Percentiles rank a stretch among this genome's conserved stretches.
These are phyloP conservation scores for Kodamaea ohmeri DNA, from an alignment of 1,139 yeast species.

Conservation along the genomic window DNA sequence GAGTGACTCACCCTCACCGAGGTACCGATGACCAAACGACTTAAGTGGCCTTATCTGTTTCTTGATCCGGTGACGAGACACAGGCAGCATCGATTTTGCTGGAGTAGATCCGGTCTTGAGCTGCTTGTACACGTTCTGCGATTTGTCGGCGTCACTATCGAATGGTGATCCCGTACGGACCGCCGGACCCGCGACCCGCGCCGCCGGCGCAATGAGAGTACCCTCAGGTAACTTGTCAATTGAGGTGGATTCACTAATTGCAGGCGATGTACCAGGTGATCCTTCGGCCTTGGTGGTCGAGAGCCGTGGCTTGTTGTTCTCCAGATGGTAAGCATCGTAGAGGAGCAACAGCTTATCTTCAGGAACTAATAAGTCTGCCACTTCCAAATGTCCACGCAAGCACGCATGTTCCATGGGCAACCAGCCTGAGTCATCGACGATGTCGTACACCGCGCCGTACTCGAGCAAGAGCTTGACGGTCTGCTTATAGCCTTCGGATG, in stretches of 20 bases:
- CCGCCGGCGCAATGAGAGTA: neutral
- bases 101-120: constrained; percentile 25
- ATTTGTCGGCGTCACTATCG: constrained; percentile 5
- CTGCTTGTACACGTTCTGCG: constrained; percentile 38
- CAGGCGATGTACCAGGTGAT: constrained; percentile 1
- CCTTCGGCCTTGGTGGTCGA: constrained; percentile 9
- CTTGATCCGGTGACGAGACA: constrained; percentile 19
- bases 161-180: constrained; percentile 24
- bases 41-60: constrained; percentile 53
- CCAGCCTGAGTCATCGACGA: constrained; percentile 89
- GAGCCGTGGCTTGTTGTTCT: constrained; percentile 36
- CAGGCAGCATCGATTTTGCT: constrained; percentile 9
- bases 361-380: constrained; percentile 62
- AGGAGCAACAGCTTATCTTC: constrained; percentile 31
- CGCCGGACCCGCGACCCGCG: no score
- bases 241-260: constrained; percentile 14
- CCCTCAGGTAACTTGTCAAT: constrained; percentile 39
- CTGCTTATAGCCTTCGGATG: constrained; percentile 73
- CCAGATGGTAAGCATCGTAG: constrained; percentile 40
- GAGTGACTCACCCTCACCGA: constrained; percentile 62
- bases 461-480: constrained; percentile 56
- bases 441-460: constrained; percentile 52
- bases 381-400: constrained; percentile 77
- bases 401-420: constrained; percentile 96
- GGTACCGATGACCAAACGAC: constrained; percentile 82